phyloP scores from a whole-genome alignment of 2,329 filamentous ascomycete genomes.

The Coniochaeta sp. region DNA sequence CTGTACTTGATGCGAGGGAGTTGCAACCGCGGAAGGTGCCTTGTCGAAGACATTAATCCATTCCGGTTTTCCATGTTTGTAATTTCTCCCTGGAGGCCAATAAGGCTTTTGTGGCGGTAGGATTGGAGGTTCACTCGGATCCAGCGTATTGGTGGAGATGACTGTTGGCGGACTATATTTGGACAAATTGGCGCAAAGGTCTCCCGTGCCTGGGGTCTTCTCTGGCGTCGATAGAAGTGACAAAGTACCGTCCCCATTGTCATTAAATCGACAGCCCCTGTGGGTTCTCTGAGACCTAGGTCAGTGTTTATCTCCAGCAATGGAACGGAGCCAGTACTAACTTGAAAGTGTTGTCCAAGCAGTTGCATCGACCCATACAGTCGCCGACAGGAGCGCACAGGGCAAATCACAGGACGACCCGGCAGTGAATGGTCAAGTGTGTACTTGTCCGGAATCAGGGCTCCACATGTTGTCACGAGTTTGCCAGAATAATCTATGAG shows the following conservation, averaged over 20 bases:
- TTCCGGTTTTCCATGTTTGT: not conserved
- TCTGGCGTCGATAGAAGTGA: conserved; percentile 5
- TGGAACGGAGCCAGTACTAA: not conserved
- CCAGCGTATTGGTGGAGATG: not conserved
- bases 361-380: not conserved
- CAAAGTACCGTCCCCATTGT: conserved; percentile 14
- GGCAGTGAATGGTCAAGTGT: conserved; percentile 4
- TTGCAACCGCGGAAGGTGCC: not conserved
- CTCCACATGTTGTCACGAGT: not conserved
- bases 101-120: not conserved
- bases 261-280: conserved; percentile 8
- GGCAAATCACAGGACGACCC: conserved; percentile 12
- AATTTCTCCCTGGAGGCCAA: not conserved
- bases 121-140: not conserved
- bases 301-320: not conserved
- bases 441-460: conserved; percentile 11
- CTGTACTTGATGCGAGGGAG: not conserved
- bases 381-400: conserved; percentile 11
- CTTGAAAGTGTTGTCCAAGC: conserved; percentile 9
- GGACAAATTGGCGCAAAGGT: not conserved
- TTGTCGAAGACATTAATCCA: not conserved
- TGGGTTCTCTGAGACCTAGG: conserved; percentile 3
- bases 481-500: not conserved
- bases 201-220: not conserved
- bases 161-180: not conserved